Percentiles rank a stretch among this genome's conserved stretches.
These are phyloP conservation scores for Penicillium salamii DNA, from an alignment of 495 filamentous ascomycete species.

Conservation along the genomic window DNA sequence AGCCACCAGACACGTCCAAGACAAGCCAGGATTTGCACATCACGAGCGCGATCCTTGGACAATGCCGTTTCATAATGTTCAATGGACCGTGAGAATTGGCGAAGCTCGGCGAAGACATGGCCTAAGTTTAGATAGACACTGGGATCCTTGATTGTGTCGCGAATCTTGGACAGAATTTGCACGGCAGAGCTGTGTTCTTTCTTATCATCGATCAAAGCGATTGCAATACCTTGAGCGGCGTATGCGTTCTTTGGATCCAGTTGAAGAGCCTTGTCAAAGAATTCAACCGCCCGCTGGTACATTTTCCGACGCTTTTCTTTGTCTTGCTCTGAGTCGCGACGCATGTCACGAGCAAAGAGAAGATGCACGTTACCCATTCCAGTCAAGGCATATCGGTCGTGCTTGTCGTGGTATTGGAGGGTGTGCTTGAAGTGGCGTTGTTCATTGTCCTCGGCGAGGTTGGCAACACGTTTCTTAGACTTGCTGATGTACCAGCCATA, in stretches of 20 bases:
- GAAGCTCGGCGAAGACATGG: constrained; percentile 84
- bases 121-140: constrained; percentile 89
- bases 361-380: constrained; percentile 96
- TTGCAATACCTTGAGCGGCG: constrained; percentile 92
- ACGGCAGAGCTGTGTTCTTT: constrained; percentile 79
- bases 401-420: constrained; percentile 89
- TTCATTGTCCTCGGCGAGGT: constrained; percentile 85
- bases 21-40: constrained; percentile 81
- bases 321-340: constrained; percentile 79
- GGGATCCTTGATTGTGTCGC: constrained; percentile 82
- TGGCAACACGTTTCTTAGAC: constrained; percentile 72
- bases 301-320: constrained; percentile 82
- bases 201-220: constrained; percentile 89
- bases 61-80: constrained; percentile 92
- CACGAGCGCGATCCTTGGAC: constrained; percentile 72
- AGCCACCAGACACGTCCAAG: constrained; percentile 92
- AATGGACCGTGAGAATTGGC: constrained; percentile 84
- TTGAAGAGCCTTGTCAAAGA: constrained; percentile 95
- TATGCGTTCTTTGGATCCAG: constrained; percentile 91
- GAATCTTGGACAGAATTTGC: constrained; percentile 81
- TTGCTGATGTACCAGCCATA: constrained; percentile 93
- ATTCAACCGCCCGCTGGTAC: constrained; percentile 90
- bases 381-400: constrained; percentile 89
- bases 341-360: constrained; percentile 86
- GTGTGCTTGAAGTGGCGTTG: constrained; percentile 95